Conservation (phyloP, 441 rosid genomes). For the Melastoma candidum region DNA sequence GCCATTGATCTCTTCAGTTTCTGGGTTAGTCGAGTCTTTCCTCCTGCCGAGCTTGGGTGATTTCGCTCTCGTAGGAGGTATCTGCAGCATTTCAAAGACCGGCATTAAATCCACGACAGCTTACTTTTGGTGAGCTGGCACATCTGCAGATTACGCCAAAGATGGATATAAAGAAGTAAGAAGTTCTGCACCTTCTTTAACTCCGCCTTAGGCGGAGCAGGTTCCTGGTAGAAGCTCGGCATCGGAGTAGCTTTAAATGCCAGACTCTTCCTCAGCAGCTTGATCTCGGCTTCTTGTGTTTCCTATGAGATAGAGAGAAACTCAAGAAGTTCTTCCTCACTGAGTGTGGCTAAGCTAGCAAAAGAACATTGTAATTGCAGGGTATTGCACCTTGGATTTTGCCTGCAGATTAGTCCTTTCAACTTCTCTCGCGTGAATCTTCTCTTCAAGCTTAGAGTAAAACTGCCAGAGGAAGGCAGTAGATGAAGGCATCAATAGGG, state of each 20-base stretch:
- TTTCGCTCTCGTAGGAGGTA: slow-evolving; percentile 94
- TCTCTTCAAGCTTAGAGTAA: slow-evolving; percentile 88
- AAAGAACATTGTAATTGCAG: background rate
- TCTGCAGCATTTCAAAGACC: slow-evolving; percentile 33
- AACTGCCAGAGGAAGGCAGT: slow-evolving; percentile 34
- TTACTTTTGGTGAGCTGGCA: background rate
- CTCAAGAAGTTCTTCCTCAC: background rate
- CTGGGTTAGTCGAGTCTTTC: slow-evolving; percentile 40
- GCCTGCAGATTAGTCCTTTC: slow-evolving; percentile 74
- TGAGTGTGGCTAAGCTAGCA: background rate
- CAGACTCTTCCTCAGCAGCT: slow-evolving; percentile 84
- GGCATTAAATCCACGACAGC: slow-evolving; percentile 4
- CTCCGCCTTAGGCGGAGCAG: slow-evolving; percentile 77
- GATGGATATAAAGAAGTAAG: slow-evolving; percentile 2
- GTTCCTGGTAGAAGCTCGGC: slow-evolving; percentile 98
- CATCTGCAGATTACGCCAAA: background rate
- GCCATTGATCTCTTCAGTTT: slow-evolving; percentile 39
- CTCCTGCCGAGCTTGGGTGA: slow-evolving; percentile 94
- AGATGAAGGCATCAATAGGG: no score
- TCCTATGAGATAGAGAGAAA: slow-evolving; percentile 37
- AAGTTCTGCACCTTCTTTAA: slow-evolving; percentile 60
- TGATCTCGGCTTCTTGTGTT: slow-evolving; percentile 92
- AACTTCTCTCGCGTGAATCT: slow-evolving; percentile 80
- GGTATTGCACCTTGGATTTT: slow-evolving; percentile 62
- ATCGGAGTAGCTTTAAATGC: slow-evolving; percentile 93